phyloP scores from a whole-genome alignment of 176 grass and related monocot species.

The Saccharum officinarum region DNA sequence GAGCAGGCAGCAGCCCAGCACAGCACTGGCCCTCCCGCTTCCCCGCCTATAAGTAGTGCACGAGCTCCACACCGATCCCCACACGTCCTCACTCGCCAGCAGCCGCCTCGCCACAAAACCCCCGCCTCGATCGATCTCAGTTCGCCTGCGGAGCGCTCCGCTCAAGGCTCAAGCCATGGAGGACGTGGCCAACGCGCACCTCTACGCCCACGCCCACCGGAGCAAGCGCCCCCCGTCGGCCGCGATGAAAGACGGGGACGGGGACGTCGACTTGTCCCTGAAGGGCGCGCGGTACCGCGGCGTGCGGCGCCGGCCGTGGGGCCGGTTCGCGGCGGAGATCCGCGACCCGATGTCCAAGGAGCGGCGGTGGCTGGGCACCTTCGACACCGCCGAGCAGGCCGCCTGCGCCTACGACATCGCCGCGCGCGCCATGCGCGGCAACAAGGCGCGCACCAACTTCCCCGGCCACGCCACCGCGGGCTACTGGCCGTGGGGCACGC shows the following conservation, averaged over 20 bases:
- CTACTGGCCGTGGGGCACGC: conserved; percentile 39
- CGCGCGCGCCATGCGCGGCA: conserved; percentile 87
- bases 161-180: conserved; percentile 35
- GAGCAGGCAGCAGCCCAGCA: neutral
- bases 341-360: conserved; percentile 86
- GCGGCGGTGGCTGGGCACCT: conserved; percentile 93
- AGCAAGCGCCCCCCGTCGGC: conserved; percentile 29
- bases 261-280: neutral
- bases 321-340: conserved; percentile 94
- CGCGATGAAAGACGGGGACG: neutral
- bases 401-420: conserved; percentile 96
- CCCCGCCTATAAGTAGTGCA: conserved; percentile 30
- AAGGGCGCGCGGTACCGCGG: conserved; percentile 69
- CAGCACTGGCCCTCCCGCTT: neutral
- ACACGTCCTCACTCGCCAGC: neutral
- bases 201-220: conserved; percentile 26
- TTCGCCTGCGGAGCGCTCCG: neutral
- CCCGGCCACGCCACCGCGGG: conserved; percentile 31
- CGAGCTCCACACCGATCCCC: neutral
- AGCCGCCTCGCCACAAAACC: neutral
- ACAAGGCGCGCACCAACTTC: conserved; percentile 97
- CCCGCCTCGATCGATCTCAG: neutral
- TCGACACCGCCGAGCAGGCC: conserved; percentile 97
- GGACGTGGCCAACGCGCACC: conserved; percentile 25
- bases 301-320: conserved; percentile 90